Conservation (phyloP, 2,329 filamentous ascomycete species). For the Alternaria viburni region DNA sequence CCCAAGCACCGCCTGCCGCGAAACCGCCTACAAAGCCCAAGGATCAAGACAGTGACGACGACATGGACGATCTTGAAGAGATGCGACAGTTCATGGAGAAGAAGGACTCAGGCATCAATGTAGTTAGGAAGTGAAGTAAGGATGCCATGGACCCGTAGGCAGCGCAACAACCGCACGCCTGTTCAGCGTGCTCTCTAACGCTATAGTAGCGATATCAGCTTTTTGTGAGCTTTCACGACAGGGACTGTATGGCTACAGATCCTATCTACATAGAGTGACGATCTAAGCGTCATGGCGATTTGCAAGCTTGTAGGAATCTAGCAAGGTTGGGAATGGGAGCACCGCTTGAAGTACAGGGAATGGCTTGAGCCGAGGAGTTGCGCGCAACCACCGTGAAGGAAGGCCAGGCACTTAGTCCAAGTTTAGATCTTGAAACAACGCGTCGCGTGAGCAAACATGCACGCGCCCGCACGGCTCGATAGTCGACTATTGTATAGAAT, state of each 20-base stretch:
- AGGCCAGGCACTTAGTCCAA: not conserved
- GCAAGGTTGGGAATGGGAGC: not conserved
- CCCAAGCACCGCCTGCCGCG: slow-evolving; percentile 1
- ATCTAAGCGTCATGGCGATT: not conserved
- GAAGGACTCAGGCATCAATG: slow-evolving; percentile 70
- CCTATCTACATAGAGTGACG: not conserved
- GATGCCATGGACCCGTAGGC: not conserved
- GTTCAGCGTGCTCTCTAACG: not conserved
- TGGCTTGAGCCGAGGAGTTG: not conserved
- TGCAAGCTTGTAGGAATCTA: not conserved
- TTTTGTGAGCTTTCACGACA: not conserved
- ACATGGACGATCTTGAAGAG: slow-evolving; percentile 48
- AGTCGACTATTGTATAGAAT: not conserved
- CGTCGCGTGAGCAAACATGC: slow-evolving; percentile 18
- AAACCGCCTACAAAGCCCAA: slow-evolving; percentile 10
- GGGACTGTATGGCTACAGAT: not conserved
- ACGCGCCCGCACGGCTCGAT: slow-evolving; percentile 11
- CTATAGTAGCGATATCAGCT: not conserved
- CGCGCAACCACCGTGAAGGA: not conserved
- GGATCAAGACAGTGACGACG: slow-evolving; percentile 33
- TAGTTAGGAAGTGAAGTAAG: slow-evolving; percentile 63
- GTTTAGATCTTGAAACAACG: slow-evolving; percentile 10
- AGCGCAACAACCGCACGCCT: not conserved
- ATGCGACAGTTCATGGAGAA: slow-evolving; percentile 48
- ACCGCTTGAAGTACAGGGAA: not conserved